Evolutionary conservation across 495 filamentous ascomycete genomes (phyloP).

Genomic region (Platismatia glauca): DNA sequence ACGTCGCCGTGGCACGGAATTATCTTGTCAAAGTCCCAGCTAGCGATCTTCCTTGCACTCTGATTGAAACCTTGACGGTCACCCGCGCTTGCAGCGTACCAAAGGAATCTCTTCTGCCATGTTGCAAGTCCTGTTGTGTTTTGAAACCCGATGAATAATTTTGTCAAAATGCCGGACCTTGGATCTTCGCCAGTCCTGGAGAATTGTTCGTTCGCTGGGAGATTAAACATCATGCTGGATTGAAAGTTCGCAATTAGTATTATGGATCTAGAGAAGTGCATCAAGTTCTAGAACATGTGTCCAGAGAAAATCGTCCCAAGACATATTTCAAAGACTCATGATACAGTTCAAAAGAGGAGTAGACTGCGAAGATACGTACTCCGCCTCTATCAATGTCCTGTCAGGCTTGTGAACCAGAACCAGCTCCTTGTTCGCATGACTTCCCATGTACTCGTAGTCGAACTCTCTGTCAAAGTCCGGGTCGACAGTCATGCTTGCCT

Average conservation of each 20-base stretch:
- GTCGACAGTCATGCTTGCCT: conserved; percentile 45
- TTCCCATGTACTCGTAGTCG: conserved; percentile 71
- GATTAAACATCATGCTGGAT: conserved; percentile 64
- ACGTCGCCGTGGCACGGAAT: conserved; percentile 94
- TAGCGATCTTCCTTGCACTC: conserved; percentile 56
- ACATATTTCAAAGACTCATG: neutral
- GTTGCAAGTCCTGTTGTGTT: conserved; percentile 54
- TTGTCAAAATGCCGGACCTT: conserved; percentile 51
- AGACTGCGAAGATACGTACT: conserved; percentile 27
- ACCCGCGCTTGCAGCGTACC: conserved; percentile 59
- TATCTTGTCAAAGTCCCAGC: conserved; percentile 81
- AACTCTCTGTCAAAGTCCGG: conserved; percentile 81
- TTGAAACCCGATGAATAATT: conserved; percentile 52
- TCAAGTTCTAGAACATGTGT: neutral
- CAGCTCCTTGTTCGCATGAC: conserved; percentile 76
- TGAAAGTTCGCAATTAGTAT: neutral
- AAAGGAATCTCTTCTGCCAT: conserved; percentile 71
- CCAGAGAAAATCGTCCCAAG: neutral
- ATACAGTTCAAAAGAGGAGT: neutral
- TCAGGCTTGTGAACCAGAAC: conserved; percentile 79
- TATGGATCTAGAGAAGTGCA: neutral
- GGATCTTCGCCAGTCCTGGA: conserved; percentile 48
- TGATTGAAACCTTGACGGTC: conserved; percentile 61
- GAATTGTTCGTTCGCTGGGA: conserved; percentile 84
- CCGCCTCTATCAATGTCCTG: conserved; percentile 78